Conservation (phyloP, 352 stramenopile genomes). For the Phytophthora megakarya region DNA sequence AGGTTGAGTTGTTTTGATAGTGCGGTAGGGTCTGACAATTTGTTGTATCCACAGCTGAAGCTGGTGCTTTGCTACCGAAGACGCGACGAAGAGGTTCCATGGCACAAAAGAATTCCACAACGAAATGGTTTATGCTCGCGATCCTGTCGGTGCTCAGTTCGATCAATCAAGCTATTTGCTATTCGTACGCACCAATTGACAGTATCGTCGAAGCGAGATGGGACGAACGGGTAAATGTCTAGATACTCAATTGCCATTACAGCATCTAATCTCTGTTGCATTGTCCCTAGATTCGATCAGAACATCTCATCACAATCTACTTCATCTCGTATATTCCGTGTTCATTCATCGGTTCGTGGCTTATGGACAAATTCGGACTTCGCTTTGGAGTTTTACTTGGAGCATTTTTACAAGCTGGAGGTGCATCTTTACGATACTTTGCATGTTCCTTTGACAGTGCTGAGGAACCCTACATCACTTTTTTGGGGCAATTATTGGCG, state of each 20-base stretch:
- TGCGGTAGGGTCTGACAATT: not conserved
- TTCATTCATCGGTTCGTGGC: constrained; percentile 75
- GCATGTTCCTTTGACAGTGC: constrained; percentile 28
- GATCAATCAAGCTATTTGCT: constrained; percentile 73
- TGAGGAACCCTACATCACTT: constrained; percentile 41
- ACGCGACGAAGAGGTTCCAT: not conserved
- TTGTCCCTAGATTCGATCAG: constrained; percentile 51
- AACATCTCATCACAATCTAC: constrained; percentile 77
- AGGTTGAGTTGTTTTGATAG: not conserved
- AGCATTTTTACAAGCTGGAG: constrained; percentile 52
- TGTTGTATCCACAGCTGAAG: not conserved
- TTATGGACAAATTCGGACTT: constrained; percentile 74
- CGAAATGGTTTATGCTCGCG: constrained; percentile 70
- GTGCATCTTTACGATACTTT: constrained; percentile 49
- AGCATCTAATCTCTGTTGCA: not conserved
- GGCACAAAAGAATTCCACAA: not conserved
- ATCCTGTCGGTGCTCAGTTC: constrained; percentile 61
- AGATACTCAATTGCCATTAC: constrained; percentile 10
- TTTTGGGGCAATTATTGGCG: constrained; percentile 61
- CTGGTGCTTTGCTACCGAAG: not conserved
- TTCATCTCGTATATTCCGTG: constrained; percentile 80
- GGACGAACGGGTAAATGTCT: constrained; percentile 40
- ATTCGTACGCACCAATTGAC: constrained; percentile 73
- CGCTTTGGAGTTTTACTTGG: constrained; percentile 63
- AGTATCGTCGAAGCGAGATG: constrained; percentile 56